A percentile compares a stretch with the other conserved stretches of the same genome.
phyloP scores from a whole-genome alignment of 345 rosid species.

The Murraya paniculata region DNA sequence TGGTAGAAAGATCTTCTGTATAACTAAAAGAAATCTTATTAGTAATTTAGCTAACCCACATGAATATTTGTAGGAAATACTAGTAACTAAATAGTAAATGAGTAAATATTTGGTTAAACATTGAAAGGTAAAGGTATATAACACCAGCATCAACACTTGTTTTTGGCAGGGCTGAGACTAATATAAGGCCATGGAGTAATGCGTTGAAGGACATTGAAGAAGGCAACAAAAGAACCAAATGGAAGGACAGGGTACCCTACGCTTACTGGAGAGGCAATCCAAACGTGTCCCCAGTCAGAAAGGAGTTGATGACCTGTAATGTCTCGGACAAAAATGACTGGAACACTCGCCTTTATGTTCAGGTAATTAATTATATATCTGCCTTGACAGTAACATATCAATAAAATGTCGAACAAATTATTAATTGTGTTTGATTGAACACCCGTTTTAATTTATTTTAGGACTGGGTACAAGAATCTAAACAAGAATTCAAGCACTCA shows the following conservation, averaged over 20 bases:
- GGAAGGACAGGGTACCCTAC: slow-evolving; percentile 50
- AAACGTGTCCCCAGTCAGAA: slow-evolving; percentile 23
- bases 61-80: no score
- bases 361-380: slow-evolving; percentile 14
- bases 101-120: neutral
- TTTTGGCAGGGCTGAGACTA: slow-evolving; percentile 34
- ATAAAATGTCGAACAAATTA: no score
- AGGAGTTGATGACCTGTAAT: slow-evolving; percentile 35
- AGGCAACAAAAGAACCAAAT: slow-evolving; percentile 30
- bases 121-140: neutral
- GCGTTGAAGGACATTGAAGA: slow-evolving; percentile 28
- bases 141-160: neutral
- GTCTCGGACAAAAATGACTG: slow-evolving; percentile 27
- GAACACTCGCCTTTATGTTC: slow-evolving; percentile 28
- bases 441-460: neutral
- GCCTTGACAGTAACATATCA: no score
- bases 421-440: no score
- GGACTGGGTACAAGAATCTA: slow-evolving; percentile 49
- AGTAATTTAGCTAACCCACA: no score
- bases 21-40: no score
- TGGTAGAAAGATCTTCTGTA: no score
- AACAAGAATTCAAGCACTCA: slow-evolving; percentile 46
- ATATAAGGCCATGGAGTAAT: slow-evolving; percentile 31
- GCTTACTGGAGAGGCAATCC: slow-evolving; percentile 72
- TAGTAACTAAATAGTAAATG: neutral